phyloP scores from a whole-genome alignment of 1,284 basidiomycete genomes.

The Athelia sp. region DNA sequence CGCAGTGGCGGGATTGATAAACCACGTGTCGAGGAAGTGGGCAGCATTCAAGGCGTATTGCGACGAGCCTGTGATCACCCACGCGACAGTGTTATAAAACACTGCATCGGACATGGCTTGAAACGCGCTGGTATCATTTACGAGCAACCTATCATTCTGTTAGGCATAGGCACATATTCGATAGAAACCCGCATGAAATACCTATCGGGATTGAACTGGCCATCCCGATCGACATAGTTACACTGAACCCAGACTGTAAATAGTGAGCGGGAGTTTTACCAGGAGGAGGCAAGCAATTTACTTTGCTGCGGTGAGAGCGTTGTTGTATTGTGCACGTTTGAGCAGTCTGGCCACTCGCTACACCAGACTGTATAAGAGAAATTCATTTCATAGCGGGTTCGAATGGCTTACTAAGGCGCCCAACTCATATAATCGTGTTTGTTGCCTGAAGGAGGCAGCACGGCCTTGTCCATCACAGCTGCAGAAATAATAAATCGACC shows the following conservation, averaged over 20 bases:
- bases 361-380: background rate
- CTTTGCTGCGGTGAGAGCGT: conserved; percentile 39
- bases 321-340: conserved; percentile 39
- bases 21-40: conserved; percentile 50
- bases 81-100: conserved; percentile 58
- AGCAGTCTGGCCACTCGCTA: conserved; percentile 61
- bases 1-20: conserved; percentile 48
- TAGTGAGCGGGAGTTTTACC: conserved; percentile 1
- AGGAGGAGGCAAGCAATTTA: conserved; percentile 16
- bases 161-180: conserved; percentile 39
- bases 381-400: background rate
- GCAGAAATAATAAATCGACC: conserved; percentile 2
- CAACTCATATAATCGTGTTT: conserved; percentile 52
- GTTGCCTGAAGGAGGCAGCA: conserved; percentile 36
- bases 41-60: conserved; percentile 31
- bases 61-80: conserved; percentile 35
- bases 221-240: conserved; percentile 24
- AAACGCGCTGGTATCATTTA: conserved; percentile 52
- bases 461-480: conserved; percentile 36
- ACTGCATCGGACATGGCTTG: conserved; percentile 53
- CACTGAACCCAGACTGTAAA: conserved; percentile 17
- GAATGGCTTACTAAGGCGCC: conserved; percentile 43
- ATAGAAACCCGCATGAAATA: conserved; percentile 3
- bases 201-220: conserved; percentile 28
- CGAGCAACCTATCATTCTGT: conserved; percentile 56